Conservation (phyloP, 2,329 filamentous ascomycete genomes). For the Hymenoscyphus fraxineus region DNA sequence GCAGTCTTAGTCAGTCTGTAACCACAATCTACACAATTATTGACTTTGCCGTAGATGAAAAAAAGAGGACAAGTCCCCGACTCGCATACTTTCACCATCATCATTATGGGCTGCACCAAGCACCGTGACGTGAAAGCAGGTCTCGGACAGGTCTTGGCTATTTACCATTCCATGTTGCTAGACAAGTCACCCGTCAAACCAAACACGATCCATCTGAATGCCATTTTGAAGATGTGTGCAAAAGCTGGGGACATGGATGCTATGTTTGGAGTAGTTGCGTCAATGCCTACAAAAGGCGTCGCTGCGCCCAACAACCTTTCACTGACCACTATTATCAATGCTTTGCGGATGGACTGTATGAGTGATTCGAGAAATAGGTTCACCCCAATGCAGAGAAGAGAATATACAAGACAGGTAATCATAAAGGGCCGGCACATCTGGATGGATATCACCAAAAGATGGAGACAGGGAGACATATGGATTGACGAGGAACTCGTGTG, state of each 20-base stretch:
- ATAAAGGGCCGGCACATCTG: constrained; percentile 71
- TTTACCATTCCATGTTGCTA: constrained; percentile 72
- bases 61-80: constrained; percentile 81
- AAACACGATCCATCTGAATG: constrained; percentile 81
- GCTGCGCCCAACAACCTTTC: constrained; percentile 67
- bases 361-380: constrained; percentile 24
- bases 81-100: constrained; percentile 75
- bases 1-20: constrained; percentile 24
- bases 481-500: constrained; percentile 78
- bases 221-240: constrained; percentile 78
- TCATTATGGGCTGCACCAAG: constrained; percentile 70
- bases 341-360: constrained; percentile 53
- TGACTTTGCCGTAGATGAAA: constrained; percentile 68
- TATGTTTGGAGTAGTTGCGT: constrained; percentile 72
- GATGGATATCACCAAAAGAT: constrained; percentile 73
- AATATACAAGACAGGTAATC: constrained; percentile 46
- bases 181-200: constrained; percentile 62
- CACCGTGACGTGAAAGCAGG: constrained; percentile 56
- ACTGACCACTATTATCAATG: constrained; percentile 80
- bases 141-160: constrained; percentile 63
- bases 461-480: constrained; percentile 64
- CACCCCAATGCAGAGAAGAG: constrained; percentile 29
- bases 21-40: constrained; percentile 5
- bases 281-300: constrained; percentile 60
- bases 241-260: constrained; percentile 72